Evolutionary conservation across 495 filamentous ascomycete genomes (phyloP).

Genomic region (Emericellopsis terricola): DNA sequence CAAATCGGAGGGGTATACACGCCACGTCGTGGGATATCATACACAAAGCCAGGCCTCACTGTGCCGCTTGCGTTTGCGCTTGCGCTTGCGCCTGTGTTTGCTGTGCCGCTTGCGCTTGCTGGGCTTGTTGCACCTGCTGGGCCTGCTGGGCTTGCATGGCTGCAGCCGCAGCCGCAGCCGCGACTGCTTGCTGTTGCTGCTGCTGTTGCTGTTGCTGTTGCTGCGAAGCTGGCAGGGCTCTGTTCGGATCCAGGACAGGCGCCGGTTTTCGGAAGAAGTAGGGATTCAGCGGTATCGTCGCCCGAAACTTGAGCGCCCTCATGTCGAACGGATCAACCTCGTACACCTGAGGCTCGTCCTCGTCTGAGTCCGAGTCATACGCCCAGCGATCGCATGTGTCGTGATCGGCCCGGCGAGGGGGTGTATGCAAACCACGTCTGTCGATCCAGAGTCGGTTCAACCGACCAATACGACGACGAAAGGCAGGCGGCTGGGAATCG

Average conservation of each 20-base stretch:
- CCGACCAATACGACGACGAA: constrained; percentile 54
- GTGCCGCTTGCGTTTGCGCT: background rate
- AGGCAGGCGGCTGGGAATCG: constrained; percentile 29
- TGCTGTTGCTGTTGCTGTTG: constrained; percentile 22
- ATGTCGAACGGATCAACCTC: constrained; percentile 53
- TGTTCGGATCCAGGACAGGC: constrained; percentile 8
- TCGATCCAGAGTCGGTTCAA: constrained; percentile 70
- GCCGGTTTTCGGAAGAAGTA: constrained; percentile 13
- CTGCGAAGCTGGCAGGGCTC: constrained; percentile 12
- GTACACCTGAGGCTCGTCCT: constrained; percentile 47
- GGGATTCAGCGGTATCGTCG: constrained; percentile 39
- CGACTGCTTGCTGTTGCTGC: no score
- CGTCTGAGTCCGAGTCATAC: constrained; percentile 58
- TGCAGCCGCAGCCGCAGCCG: background rate
- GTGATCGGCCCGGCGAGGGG: constrained; percentile 31
- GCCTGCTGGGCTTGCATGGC: background rate
- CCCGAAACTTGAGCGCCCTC: constrained; percentile 52
- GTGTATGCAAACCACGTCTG: constrained; percentile 40
- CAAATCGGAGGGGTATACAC: constrained; percentile 2
- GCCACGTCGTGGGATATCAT: background rate
- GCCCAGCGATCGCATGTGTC: constrained; percentile 57
- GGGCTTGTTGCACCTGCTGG: background rate
- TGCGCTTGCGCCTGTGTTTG: constrained; percentile 1
- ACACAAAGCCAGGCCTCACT: background rate
- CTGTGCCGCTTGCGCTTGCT: constrained; percentile 2